A percentile compares a stretch with the other conserved stretches of the same genome.
Evolutionary conservation across 2,329 filamentous ascomycete genomes (phyloP).

Genomic region (Botryosphaeria agaves): DNA sequence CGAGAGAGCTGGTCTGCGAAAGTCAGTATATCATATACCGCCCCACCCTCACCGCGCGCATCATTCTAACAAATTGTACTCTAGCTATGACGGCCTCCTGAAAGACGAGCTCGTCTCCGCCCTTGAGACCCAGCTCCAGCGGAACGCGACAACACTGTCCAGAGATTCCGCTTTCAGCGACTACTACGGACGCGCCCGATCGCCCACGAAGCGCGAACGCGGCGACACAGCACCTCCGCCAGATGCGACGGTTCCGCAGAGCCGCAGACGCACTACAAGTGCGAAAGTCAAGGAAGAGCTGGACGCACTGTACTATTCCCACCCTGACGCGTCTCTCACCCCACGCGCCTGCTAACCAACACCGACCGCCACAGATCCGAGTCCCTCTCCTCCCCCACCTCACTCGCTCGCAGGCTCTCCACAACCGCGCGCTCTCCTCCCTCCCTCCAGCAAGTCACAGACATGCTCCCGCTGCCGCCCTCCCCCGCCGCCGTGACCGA

Average conservation of each 20-base stretch:
- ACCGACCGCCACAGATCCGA: no score
- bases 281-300: slow-evolving; percentile 8
- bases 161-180: slow-evolving; percentile 48
- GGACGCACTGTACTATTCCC: slow-evolving; percentile 14
- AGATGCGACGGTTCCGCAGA: no score
- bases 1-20: slow-evolving; percentile 55
- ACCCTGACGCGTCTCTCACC: no score
- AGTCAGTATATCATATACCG: slow-evolving; percentile 21
- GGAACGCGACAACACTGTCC: slow-evolving; percentile 48
- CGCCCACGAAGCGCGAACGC: slow-evolving; percentile 35
- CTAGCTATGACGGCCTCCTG: slow-evolving; percentile 50
- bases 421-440: slow-evolving; percentile 17
- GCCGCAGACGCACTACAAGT: slow-evolving; percentile 4
- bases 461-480: slow-evolving; percentile 48
- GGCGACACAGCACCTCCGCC: no score
- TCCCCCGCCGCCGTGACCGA: slow-evolving; percentile 64
- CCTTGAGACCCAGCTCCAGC: slow-evolving; percentile 55
- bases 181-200: slow-evolving; percentile 57
- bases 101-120: slow-evolving; percentile 65
- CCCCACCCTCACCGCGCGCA: no score
- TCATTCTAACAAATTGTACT: neutral
- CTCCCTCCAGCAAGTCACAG: slow-evolving; percentile 16
- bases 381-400: no score
- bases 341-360: no score
- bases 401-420: no score